These are phyloP conservation scores for Myrmaecium sp. DNA, from an alignment of 2,329 filamentous ascomycete species.

Conservation along the genomic window DNA sequence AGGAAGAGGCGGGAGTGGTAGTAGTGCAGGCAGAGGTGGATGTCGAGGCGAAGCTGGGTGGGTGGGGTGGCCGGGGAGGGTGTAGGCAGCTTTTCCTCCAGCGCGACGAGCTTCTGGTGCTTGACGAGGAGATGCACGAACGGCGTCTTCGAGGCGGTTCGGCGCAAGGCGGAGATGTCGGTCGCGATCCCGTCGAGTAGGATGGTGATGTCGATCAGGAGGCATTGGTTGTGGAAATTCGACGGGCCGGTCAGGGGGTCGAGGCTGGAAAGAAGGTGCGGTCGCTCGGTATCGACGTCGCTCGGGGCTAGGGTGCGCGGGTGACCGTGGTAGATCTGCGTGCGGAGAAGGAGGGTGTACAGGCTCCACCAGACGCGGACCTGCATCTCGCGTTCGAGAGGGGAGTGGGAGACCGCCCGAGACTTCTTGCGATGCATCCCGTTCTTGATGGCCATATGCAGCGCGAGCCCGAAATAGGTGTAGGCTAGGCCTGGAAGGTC, in stretches of 20 bases:
- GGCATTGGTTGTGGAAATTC: conserved; percentile 2
- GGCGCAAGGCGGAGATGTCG: conserved; percentile 1
- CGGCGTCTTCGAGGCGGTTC: background rate
- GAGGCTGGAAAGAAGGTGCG: conserved; percentile 1
- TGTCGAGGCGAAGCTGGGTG: conserved; percentile 1
- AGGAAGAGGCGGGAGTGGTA: conserved; percentile 2
- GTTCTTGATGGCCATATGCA: conserved; percentile 42
- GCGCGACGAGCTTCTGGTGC: background rate
- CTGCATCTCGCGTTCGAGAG: conserved; percentile 34
- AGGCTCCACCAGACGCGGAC: conserved; percentile 42
- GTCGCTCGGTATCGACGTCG: conserved; percentile 2
- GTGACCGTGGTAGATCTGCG: conserved; percentile 1
- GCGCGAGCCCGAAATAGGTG: conserved; percentile 37
- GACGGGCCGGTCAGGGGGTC: conserved; percentile 1
- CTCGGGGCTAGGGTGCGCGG: background rate
- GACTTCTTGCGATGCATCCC: conserved; percentile 42
- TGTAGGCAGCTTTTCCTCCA: background rate
- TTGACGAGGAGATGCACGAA: conserved; percentile 1
- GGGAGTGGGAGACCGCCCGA: no score
- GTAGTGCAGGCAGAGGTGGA: conserved; percentile 2
- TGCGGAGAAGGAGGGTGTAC: conserved; percentile 22
- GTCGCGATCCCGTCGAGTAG: conserved; percentile 1
- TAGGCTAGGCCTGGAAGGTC: conserved; percentile 41
- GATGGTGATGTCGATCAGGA: conserved; percentile 2
- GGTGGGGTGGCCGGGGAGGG: background rate